phyloP scores from a whole-genome alignment of 257 asterid species.

The Solanum etuberosum region DNA sequence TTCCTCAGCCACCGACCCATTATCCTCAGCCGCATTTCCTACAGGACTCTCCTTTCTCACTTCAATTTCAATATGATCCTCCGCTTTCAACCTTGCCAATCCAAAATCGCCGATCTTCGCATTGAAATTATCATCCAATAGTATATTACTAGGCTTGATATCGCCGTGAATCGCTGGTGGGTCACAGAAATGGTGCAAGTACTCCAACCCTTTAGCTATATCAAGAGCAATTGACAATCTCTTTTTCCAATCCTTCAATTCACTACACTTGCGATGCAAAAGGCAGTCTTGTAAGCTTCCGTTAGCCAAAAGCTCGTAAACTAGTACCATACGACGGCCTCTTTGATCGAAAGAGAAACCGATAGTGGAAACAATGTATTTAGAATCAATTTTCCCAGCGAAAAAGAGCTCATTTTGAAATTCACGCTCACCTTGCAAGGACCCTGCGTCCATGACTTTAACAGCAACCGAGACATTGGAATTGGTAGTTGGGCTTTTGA shows the following conservation, averaged over 20 bases:
- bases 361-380: constrained; percentile 45
- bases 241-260: constrained; percentile 60
- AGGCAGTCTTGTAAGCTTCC: constrained; percentile 97
- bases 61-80: constrained; percentile 44
- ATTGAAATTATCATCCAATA: constrained; percentile 47
- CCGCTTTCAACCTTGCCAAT: constrained; percentile 69
- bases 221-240: constrained; percentile 57
- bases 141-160: constrained; percentile 80
- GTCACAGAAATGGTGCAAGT: constrained; percentile 81
- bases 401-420: constrained; percentile 85
- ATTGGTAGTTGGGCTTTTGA: constrained; percentile 18
- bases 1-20: constrained; percentile 67
- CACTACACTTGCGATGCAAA: constrained; percentile 63
- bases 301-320: constrained; percentile 71
- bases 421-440: constrained; percentile 94
- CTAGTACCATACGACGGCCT: constrained; percentile 73
- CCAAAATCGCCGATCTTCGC: constrained; percentile 97
- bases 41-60: constrained; percentile 39
- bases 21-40: constrained; percentile 38
- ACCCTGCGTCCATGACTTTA: constrained; percentile 86
- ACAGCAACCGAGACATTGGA: constrained; percentile 46
- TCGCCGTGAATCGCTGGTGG: constrained; percentile 90
- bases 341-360: constrained; percentile 70
- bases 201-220: constrained; percentile 84
- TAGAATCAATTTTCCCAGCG: constrained; percentile 63